Percentiles rank a stretch among this genome's conserved stretches.
These are phyloP conservation scores for Nicotiana obtusifolia DNA, from an alignment of 257 asterid species.

Conservation along the genomic window DNA sequence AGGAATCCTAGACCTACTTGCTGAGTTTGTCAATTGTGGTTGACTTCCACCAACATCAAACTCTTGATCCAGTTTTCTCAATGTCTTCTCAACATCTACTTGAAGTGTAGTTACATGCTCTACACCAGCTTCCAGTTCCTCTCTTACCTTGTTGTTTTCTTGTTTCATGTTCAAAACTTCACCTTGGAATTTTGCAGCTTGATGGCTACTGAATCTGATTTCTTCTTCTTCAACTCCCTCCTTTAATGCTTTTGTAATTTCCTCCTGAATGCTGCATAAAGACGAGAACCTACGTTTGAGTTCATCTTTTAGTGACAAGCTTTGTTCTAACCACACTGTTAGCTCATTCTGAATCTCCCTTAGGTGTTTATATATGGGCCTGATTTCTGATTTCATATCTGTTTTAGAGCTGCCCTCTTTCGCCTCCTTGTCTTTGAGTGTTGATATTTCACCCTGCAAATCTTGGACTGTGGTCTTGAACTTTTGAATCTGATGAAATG, in stretches of 20 bases:
- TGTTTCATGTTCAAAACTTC: slow-evolving; percentile 90
- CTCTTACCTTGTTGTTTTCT: slow-evolving; percentile 78
- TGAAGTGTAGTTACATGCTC: slow-evolving; percentile 60
- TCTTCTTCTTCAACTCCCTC: slow-evolving; percentile 69
- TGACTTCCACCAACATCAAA: slow-evolving; percentile 52
- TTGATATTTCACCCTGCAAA: slow-evolving; percentile 50
- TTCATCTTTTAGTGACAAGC: slow-evolving; percentile 57
- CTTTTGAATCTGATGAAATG: slow-evolving; percentile 81
- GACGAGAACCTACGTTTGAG: slow-evolving; percentile 57
- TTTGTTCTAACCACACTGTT: slow-evolving; percentile 67
- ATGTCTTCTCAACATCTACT: slow-evolving; percentile 50
- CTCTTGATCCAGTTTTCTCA: slow-evolving; percentile 51
- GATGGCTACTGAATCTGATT: slow-evolving; percentile 68
- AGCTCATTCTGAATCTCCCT: slow-evolving; percentile 79
- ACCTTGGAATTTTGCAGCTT: slow-evolving; percentile 93
- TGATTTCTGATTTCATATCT: slow-evolving; percentile 57
- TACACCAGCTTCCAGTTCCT: slow-evolving; percentile 62
- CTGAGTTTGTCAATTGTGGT: slow-evolving; percentile 41
- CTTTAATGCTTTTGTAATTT: slow-evolving; percentile 57
- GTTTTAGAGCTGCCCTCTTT: slow-evolving; percentile 35
- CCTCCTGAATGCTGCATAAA: slow-evolving; percentile 73
- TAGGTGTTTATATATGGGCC: slow-evolving; percentile 80
- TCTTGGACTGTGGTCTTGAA: slow-evolving; percentile 70
- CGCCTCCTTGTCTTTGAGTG: slow-evolving; percentile 46
- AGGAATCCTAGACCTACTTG: slow-evolving; percentile 49